These are phyloP conservation scores for Mesembryanthemum crystallinum DNA, from an alignment of 148 eudicot species.

Conservation along the genomic window DNA sequence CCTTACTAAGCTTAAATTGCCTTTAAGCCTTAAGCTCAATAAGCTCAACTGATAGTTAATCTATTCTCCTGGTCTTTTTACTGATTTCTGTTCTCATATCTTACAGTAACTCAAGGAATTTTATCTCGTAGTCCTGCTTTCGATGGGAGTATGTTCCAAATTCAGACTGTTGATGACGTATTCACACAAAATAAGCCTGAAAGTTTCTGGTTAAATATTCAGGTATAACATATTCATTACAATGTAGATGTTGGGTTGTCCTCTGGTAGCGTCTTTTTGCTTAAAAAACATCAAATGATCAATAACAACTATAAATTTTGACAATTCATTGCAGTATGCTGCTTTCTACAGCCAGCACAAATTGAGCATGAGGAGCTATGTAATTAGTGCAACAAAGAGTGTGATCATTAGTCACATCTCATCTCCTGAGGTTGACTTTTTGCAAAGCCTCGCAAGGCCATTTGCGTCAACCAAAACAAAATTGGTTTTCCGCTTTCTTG, in stretches of 20 bases:
- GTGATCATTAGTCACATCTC: conserved; percentile 60
- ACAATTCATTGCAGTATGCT: conserved; percentile 56
- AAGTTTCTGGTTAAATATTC: conserved; percentile 71
- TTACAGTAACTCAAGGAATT: conserved; percentile 62
- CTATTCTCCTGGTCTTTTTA: not conserved
- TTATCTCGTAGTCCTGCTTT: conserved; percentile 41
- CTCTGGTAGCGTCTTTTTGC: not conserved
- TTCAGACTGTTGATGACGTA: conserved; percentile 60
- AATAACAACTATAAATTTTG: not conserved
- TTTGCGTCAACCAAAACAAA: conserved; percentile 52
- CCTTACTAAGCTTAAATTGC: not conserved
- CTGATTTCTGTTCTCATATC: conserved; percentile 19
- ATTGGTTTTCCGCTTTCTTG: conserved; percentile 64
- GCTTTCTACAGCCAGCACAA: conserved; percentile 66
- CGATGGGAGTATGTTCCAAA: conserved; percentile 30
- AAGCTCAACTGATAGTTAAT: not conserved
- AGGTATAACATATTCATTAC: conserved; percentile 39
- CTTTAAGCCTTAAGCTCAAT: not conserved
- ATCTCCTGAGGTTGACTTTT: conserved; percentile 78
- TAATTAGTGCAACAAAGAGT: conserved; percentile 47
- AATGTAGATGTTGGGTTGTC: not conserved
- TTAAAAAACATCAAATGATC: not conserved
- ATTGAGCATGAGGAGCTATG: conserved; percentile 62
- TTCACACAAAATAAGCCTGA: conserved; percentile 37
- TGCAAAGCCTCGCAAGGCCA: conserved; percentile 51